Base-by-base conservation (phyloP, 352 stramenopile genomes). In the Globisporangium cystogenes region DNA sequence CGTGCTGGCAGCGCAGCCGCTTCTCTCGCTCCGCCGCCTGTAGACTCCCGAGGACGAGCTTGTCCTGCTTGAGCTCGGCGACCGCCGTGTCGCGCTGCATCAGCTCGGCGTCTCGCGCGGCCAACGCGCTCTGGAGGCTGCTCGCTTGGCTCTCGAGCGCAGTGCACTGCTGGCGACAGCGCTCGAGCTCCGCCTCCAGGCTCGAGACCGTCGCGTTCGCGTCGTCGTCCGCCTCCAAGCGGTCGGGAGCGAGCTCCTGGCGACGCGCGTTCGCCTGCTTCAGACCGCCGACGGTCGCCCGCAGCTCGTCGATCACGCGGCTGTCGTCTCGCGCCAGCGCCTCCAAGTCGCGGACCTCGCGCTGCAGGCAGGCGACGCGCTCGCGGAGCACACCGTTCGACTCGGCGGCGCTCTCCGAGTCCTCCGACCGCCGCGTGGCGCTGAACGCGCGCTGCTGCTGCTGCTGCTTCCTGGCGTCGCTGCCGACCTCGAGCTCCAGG, bases 41-140 rank as follows among this genome's bases (percentile, higher is more conserved):
- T 44, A 74, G 56, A 42, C 63, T 74, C 42, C 43, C 37, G 11
- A 74, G 59, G 1, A 77, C 48, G 39, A 69, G 55, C 21, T 71
- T 75, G 15, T 68, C 66, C 11, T 73, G 65, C 29, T 76, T 68
- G 21, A 79, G 50, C 40, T 74, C 64, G 41, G 68, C 52, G 48
- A 78, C 58, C 3, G 46, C 60, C 5, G 51, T 63, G 52, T 73
- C 66, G 16, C 68, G 52, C 5, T 67, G 59, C 52, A 58, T 40
- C 6, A 68, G 62, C 31, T 66, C 67, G 2, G 45, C 36, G 14
- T 72, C 65, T 23, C 57, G 64, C 27, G 68, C 64, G 6, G 68
- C 44, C 29, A 75, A 43, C 7, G 50, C 64, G 36, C 65, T 52
- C 27, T 75, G 39, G 14, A 78, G 49, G 1, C 65, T 55, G 24